Base-by-base conservation (phyloP, 1,139 yeast species). In the Yamadazyma epiphylla region DNA sequence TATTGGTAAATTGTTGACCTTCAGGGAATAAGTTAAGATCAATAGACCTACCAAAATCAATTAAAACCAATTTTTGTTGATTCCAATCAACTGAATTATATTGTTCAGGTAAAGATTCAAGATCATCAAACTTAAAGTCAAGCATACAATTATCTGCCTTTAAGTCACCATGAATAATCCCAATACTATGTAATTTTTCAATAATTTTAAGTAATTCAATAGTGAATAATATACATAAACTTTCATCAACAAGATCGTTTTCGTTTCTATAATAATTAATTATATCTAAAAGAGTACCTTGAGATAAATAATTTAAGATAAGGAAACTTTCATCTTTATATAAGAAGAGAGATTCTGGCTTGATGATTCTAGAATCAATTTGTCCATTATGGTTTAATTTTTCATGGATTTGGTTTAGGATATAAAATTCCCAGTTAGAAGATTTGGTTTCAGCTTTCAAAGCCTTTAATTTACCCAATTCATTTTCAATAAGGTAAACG, bases 141-240 rank as follows among this genome's bases (percentile, higher is more conserved):
- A 87, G 51, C 95, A 89, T 84, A 42, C 94, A 83, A 48, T 88
- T 88, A 39, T 86, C 95, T 0, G 95, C 83, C 48, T 83, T 85
- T 35, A 88, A 56, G 51, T 87, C 95, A 1, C 96, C 94, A 57
- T 89, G 96, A 11, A 89, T 63, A 1, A 88, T 75, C 0, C 81
- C 80, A 9, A 72, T 59, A 1, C 58, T 52, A 48, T 89, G 96
- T 17, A 89, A 55, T 1, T 64, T 53, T 42, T 82, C 87, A 2
- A 86, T 57, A 0, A 75, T 62, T 31, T 75, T 69, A 29, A 86
- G 51, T 15, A 86, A 52, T 45, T 85, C 86, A 7, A 76, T 57
- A 0, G 94, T 65, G 25, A 87, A 60, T 46, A 76, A 82, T 32
- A 84, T 68, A 5, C 75, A 76, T 4, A 88, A 51, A 0, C 65